These are phyloP conservation scores for Globisporangium cylindrosporum DNA, from an alignment of 352 stramenopile genomes.

Conservation along the genomic window DNA sequence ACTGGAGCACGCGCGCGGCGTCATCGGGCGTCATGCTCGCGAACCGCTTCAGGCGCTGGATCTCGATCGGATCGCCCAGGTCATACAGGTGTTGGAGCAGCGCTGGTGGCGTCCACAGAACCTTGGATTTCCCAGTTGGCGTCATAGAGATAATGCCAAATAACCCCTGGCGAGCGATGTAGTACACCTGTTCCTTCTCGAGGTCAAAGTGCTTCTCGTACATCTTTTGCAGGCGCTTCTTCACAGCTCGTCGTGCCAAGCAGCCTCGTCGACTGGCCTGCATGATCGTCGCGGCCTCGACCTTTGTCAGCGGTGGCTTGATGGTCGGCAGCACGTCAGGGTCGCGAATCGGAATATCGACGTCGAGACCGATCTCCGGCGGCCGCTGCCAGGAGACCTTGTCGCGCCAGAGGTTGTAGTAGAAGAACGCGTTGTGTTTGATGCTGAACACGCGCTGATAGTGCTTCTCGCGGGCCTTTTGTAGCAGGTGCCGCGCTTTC, in stretches of 20 bases:
- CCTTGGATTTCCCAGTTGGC: conserved; percentile 15
- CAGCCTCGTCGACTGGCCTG: conserved; percentile 38
- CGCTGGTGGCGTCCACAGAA: conserved; percentile 28
- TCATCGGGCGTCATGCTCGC: conserved; percentile 49
- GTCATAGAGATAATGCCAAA: conserved; percentile 11
- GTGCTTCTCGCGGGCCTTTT: conserved; percentile 52
- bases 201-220: conserved; percentile 77
- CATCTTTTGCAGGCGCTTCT: conserved; percentile 24
- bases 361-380: conserved; percentile 28
- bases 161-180: conserved; percentile 27
- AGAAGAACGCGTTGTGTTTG: conserved; percentile 72
- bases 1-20: conserved; percentile 55
- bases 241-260: conserved; percentile 28
- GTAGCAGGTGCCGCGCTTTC: conserved; percentile 44
- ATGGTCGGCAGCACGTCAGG: conserved; percentile 53
- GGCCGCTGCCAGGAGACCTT: conserved; percentile 51
- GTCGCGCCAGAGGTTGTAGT: conserved; percentile 66
- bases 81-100: conserved; percentile 56
- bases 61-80: conserved; percentile 63
- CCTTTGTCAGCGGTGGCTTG: conserved; percentile 40
- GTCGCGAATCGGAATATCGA: conserved; percentile 71
- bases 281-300: conserved; percentile 48
- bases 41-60: conserved; percentile 41
- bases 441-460: conserved; percentile 80
- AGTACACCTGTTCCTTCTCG: conserved; percentile 52